Evolutionary conservation across 306 rosid species (phyloP).

Genomic region (Psophocarpus tetragonolobus): DNA sequence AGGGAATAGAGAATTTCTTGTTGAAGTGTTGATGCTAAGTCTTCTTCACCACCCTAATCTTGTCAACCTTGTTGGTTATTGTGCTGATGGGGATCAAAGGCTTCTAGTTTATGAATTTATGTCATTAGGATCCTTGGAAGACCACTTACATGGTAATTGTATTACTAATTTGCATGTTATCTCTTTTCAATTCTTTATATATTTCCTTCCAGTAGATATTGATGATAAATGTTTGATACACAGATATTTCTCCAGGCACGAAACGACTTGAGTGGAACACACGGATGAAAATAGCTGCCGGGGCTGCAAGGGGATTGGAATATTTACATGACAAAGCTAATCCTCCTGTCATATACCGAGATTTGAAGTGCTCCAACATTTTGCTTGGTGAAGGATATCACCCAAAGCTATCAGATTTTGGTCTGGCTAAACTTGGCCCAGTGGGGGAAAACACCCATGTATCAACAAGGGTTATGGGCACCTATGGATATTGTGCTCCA

Average conservation of each 20-base stretch:
- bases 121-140: constrained; percentile 92
- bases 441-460: constrained; percentile 92
- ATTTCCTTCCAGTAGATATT: background rate
- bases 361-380: constrained; percentile 90
- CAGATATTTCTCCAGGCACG: constrained; percentile 76
- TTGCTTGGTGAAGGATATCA: constrained; percentile 84
- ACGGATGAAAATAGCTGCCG: constrained; percentile 91
- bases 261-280: constrained; percentile 84
- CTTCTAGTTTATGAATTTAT: constrained; percentile 91
- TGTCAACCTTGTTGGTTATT: constrained; percentile 89
- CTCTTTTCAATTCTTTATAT: constrained; percentile 7
- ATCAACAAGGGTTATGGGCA: constrained; percentile 97
- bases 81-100: constrained; percentile 99
- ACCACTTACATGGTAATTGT: constrained; percentile 77
- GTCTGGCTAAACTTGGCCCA: constrained; percentile 94
- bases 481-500: constrained; percentile 93
- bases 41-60: constrained; percentile 93
- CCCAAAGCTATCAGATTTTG: constrained; percentile 92
- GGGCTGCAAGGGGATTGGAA: constrained; percentile 89
- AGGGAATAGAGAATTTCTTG: constrained; percentile 94
- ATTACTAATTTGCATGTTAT: constrained; percentile 10
- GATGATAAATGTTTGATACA: constrained; percentile 37
- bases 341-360: constrained; percentile 97
- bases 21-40: constrained; percentile 93
- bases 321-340: constrained; percentile 87